Conservation (phyloP, 2,329 filamentous ascomycete species). For the Hymenoscyphus occultus region DNA sequence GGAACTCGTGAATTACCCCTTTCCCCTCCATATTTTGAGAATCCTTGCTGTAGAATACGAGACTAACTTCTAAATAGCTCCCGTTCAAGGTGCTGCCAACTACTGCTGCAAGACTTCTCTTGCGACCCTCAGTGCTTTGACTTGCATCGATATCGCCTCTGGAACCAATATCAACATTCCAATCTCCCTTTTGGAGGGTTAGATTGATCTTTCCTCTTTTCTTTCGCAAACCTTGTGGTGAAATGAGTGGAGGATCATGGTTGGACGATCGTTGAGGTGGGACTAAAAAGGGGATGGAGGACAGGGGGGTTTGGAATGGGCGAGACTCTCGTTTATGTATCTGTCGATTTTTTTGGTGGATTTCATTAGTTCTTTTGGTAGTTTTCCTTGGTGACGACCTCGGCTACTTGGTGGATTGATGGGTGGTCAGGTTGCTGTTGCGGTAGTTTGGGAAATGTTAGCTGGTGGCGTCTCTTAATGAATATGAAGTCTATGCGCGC, state of each 20-base stretch:
- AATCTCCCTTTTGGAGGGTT: constrained; percentile 4
- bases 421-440: background rate
- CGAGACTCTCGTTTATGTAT: background rate
- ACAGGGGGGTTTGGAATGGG: background rate
- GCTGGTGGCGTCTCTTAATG: background rate
- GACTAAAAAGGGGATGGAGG: background rate
- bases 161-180: background rate
- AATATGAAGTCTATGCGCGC: background rate
- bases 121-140: background rate
- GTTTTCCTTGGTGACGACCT: background rate
- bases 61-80: background rate
- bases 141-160: constrained; percentile 9
- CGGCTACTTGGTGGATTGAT: background rate
- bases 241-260: background rate
- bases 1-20: background rate
- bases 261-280: background rate
- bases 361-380: too few relatives aligned
- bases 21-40: background rate
- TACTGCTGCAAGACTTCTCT: constrained; percentile 11
- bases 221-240: background rate
- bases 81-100: background rate
- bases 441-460: background rate
- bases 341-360: background rate
- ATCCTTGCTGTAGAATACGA: background rate
- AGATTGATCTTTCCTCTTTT: background rate